Base-by-base conservation (phyloP, 345 rosid genomes). In the Corchorus olitorius region DNA sequence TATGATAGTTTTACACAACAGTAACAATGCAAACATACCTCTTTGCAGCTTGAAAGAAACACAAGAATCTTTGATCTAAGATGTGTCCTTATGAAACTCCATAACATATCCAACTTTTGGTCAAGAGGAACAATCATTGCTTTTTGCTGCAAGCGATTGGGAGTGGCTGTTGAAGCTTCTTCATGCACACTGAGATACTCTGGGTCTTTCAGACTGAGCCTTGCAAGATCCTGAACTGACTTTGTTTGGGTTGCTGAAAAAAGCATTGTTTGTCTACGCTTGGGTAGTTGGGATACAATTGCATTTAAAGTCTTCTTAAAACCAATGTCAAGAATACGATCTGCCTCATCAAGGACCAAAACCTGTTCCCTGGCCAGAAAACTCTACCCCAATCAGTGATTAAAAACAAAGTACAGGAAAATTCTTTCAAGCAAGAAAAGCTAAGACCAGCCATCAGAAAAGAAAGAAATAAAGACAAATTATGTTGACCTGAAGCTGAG, bases 321-420 rank as follows among this genome's bases (percentile, higher is more conserved):
- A 13, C 94, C 94, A 79, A 89, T 84, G 72, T 96, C 99, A 79
- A 96, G 99, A 59, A 96, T 91, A 20, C 97, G 97, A 82, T 96
- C 99, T 73, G 99, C 99, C 89, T 96, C 99, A 75, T 96, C 98
- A 71, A 96, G 94, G 72, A 96, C 90, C 93, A 95, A 81, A 83
- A 89, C 86, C 99, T 95, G 89, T 86, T 87, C 78, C 65, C 81
- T 65, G 76, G 83, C 83, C 81, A 84, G 73, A 58, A 87, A 77
- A 69, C 74, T 76, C 35, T 63, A 76, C 56, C 83, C 81, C 75
- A 60, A 78, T 91, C 82, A 89, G 81, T 70, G 48, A 22, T 65
- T 50, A 48, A 58, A 58, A 75, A 75, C 19, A 65, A 13, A 76
- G 16, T 0, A 35, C 22, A 11, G 33, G 14, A 67, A 59, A 16